Percentiles rank a stretch among this genome's conserved stretches.
phyloP scores from a whole-genome alignment of 352 stramenopile genomes.

The Globisporangium radiosum region DNA sequence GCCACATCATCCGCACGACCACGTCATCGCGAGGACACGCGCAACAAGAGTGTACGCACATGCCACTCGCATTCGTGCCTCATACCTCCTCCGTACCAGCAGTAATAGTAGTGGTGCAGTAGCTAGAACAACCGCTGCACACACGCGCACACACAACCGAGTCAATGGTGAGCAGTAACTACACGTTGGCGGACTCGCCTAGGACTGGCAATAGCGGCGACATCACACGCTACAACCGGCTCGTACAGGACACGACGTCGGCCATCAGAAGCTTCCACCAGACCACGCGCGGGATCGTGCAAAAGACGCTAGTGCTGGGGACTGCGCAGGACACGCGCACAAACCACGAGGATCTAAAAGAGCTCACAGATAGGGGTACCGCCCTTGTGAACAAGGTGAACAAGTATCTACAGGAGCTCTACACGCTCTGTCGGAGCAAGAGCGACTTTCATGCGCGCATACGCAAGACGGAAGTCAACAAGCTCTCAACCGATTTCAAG shows the following conservation, averaged over 20 bases:
- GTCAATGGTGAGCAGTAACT: conserved; percentile 17
- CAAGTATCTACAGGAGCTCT: conserved; percentile 41
- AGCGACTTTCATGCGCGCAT: conserved; percentile 23
- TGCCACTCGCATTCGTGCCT: no score
- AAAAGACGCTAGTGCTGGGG: conserved; percentile 59
- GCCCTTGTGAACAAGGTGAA: conserved; percentile 57
- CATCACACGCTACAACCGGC: conserved; percentile 39
- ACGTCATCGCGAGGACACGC: no score
- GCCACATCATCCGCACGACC: no score
- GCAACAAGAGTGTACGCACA: no score
- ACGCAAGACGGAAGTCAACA: conserved; percentile 48
- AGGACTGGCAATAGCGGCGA: conserved; percentile 23
- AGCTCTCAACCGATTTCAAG: conserved; percentile 59
- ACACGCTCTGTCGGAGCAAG: conserved; percentile 15
- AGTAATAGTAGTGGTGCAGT: no score
- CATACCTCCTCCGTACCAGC: no score
- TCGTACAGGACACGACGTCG: conserved; percentile 56
- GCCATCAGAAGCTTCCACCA: conserved; percentile 52
- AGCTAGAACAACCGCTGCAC: no score
- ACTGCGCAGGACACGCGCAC: conserved; percentile 47
- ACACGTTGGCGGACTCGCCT: conserved; percentile 45
- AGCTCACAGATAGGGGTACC: conserved; percentile 52
- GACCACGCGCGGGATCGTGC: conserved; percentile 40
- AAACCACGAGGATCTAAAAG: conserved; percentile 57
- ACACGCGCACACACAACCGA: no score